These are phyloP conservation scores for Sphagnum magellanicum DNA, from an alignment of 228 moss, liverwort and hornwort species.

Conservation along the genomic window DNA sequence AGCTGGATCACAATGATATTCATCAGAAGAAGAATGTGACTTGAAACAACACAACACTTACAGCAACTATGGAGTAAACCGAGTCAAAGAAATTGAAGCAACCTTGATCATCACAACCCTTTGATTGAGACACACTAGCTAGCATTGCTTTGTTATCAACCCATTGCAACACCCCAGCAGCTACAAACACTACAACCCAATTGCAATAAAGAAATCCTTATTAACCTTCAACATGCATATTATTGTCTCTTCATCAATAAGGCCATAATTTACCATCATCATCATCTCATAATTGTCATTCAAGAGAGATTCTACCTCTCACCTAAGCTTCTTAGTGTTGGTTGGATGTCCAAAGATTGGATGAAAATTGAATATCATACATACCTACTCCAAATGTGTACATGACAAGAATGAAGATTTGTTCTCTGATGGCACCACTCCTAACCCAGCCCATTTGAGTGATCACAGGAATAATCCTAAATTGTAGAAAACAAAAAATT, in stretches of 20 bases:
- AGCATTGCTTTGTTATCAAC: constrained; percentile 77
- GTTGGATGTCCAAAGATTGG: too few species aligned
- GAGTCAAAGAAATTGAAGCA: constrained; percentile 81
- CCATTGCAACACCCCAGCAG: constrained; percentile 89
- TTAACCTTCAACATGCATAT: too few species aligned
- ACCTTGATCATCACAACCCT: constrained; percentile 55
- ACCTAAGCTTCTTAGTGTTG: constrained; percentile 15
- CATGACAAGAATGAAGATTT: constrained; percentile 74
- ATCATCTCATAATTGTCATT: neutral
- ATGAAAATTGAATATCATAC: constrained; percentile 12
- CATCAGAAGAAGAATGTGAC: neutral
- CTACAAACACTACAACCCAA: constrained; percentile 70
- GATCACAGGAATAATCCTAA: constrained; percentile 74
- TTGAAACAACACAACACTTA: constrained; percentile 14
- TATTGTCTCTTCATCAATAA: too few species aligned
- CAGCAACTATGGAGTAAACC: constrained; percentile 89
- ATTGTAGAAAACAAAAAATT: neutral
- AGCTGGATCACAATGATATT: too few species aligned
- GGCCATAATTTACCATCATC: too few species aligned
- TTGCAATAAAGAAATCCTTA: too few species aligned
- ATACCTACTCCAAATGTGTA: constrained; percentile 83
- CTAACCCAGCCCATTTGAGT: constrained; percentile 67
- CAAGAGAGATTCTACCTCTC: constrained; percentile 67
- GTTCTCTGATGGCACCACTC: constrained; percentile 78
- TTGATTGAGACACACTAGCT: constrained; percentile 29